Conservation (phyloP, 2,329 filamentous ascomycete genomes). For the Claviceps paspali region DNA sequence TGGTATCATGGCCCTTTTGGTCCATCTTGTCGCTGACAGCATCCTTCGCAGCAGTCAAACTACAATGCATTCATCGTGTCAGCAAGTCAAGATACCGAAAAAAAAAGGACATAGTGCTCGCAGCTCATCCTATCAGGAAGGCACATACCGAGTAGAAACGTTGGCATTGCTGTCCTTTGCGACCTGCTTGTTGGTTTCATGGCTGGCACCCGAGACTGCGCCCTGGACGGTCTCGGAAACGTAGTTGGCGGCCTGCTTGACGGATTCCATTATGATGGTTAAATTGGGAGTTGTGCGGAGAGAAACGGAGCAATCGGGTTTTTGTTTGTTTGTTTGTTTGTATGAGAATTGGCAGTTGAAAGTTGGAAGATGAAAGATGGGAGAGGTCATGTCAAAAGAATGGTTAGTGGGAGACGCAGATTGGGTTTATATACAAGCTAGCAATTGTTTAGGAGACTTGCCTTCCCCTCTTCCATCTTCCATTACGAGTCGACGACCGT, state of each 20-base stretch:
- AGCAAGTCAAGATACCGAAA: too few relatives aligned
- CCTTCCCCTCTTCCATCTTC: background rate
- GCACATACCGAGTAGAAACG: conserved; percentile 36
- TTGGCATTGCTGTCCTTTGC: conserved; percentile 45
- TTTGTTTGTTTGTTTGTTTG: conserved; percentile 3
- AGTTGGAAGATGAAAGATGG: too few relatives aligned
- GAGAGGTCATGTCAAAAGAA: too few relatives aligned
- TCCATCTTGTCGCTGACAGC: conserved; percentile 33
- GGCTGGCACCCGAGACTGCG: conserved; percentile 38
- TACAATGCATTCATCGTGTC: conserved; percentile 13
- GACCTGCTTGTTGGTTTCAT: conserved; percentile 56
- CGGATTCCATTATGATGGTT: conserved; percentile 29
- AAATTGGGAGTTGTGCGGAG: conserved; percentile 5
- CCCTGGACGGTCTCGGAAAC: conserved; percentile 51
- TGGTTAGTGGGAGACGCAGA: background rate
- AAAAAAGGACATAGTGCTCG: too few relatives aligned
- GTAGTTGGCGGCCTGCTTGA: conserved; percentile 52
- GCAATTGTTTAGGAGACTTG: too few relatives aligned
- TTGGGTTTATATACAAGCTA: conserved; percentile 2
- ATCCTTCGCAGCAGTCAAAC: conserved; percentile 31
- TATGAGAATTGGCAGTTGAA: conserved; percentile 9
- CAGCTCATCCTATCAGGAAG: too few relatives aligned
- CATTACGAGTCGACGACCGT: background rate
- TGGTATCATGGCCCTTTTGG: conserved; percentile 23
- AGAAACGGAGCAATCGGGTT: background rate